Base-by-base conservation (phyloP, 805 yeast genomes). In the Jamesozyma spencerorum region DNA sequence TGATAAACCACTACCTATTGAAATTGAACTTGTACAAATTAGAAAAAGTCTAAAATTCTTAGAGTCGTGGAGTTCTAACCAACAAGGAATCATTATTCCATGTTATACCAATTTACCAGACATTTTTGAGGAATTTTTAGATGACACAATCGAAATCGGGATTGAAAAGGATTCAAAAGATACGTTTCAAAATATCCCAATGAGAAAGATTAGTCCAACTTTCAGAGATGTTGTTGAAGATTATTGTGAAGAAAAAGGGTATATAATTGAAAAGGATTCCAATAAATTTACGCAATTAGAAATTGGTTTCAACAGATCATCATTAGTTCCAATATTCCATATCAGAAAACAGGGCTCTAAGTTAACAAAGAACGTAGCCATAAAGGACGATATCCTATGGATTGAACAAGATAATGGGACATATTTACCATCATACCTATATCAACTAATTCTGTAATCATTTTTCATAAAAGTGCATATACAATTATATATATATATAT, bases 341-440 rank as follows among this genome's bases (percentile, higher is more conserved):
- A 37, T 58, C 3, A 31, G 37, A 10, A 40, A 37, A 3, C 41
- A 34, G 17, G 18, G 6, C 18, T 31, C 22, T 18, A 31, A 12
- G 8, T 29, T 29, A 10, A 13, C 17, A 4, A 32, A 22, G 11
- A 34, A 37, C 20, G 41, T 57, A 13, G 84, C 74, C 46, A 68
- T 84, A 5, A 71, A 72, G 28, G 78, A 79, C 34, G 88, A 85
- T 48, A 79, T 84, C 2, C 49, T 86, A 18, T 85, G 76, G 73
- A 53, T 74, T 13, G 57, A 62, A 29, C 40, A 43, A 5, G 44
- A 45, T 1, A 17, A 33, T 7, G 42, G 42, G 2, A 51, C 44
- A 3, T 62, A 49, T 2, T 55, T 19, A n/a, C 53, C 58, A 18
- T 42, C 37, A 3, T 51, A 47, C 37, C 41, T 44, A 34, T 47